These are phyloP conservation scores for Cercospora berteroae DNA, from an alignment of 2,329 filamentous ascomycete species.

Conservation along the genomic window DNA sequence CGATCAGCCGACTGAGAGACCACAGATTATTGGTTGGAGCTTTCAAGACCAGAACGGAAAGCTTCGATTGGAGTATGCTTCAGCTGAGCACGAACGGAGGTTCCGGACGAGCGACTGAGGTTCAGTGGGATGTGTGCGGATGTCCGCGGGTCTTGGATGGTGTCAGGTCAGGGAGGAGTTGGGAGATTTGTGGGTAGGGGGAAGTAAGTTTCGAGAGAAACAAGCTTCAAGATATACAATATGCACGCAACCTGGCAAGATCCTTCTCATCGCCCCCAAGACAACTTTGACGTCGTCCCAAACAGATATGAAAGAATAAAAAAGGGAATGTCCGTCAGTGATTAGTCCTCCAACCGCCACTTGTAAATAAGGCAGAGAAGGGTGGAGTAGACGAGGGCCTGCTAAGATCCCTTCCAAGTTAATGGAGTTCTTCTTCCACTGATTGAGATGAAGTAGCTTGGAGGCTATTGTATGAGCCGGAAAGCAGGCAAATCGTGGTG, in stretches of 20 bases:
- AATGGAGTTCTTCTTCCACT: constrained; percentile 48
- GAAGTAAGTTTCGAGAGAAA: background rate
- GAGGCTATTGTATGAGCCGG: constrained; percentile 47
- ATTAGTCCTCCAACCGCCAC: constrained; percentile 48
- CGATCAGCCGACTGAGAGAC: background rate
- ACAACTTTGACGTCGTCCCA: background rate
- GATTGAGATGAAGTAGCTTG: constrained; percentile 50
- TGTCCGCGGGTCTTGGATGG: background rate
- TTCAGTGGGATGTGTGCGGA: background rate
- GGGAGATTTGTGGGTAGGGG: background rate
- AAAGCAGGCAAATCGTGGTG: constrained; percentile 53
- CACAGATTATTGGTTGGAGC: background rate
- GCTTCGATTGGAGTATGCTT: background rate
- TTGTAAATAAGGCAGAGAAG: constrained; percentile 42
- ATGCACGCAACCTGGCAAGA: background rate
- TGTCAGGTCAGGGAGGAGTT: background rate
- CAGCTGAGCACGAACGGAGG: background rate
- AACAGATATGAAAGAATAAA: constrained; percentile 9
- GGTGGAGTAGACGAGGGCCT: constrained; percentile 55
- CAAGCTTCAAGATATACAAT: background rate
- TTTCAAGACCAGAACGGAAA: background rate
- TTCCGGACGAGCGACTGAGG: background rate
- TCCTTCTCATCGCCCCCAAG: constrained; percentile 12
- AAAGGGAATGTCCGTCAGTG: constrained; percentile 47
- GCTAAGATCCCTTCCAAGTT: constrained; percentile 45